Base-by-base conservation (phyloP, 257 asterid species). In the Verbena officinalis region DNA sequence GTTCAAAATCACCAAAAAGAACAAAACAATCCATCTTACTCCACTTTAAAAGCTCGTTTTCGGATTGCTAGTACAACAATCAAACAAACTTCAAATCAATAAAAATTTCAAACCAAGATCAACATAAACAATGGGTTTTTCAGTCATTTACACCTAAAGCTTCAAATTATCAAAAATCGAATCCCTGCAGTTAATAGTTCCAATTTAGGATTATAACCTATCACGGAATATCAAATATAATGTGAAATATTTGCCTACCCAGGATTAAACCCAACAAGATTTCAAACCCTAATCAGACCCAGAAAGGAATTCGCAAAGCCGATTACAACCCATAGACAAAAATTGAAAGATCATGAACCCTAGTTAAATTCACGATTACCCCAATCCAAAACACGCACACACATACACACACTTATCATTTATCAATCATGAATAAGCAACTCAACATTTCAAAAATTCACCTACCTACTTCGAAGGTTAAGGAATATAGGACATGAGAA, bases 251-350 rank as follows among this genome's bases (percentile, higher is more conserved):
- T 51, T 22, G 19, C 21, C 62, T 39, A 11, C 33, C 50, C 57
- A 42, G 55, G 21, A 48, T 45, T 1, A 43, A 16, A 43, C 0
- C 46, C 22, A 17, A 52, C 48, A 56, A 59, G 34, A 50, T 31
- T 45, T 7, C 30, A 51, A 67, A 67, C 59, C 74, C 61, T 62
- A 67, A 67, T 63, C 61, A 52, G 39, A 16, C 53, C 59, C 58
- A 30, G 36, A 27, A 50, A 60, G 23, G 54, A 62, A 73, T 20
- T 43, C 42, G 15, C 51, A 42, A 10, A 56, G 23, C 64, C 60
- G 34, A 71, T 33, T 30, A 48, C 7, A 58, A 4, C 4, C 43
- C 24, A 4, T 1, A 31, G 42, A 30, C 48, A 36, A 1, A 36
- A 1, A 21, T 19, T 1, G 16, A 24, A 24, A 16, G 13, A 59